A percentile compares a stretch with the other conserved stretches of the same genome.
These are phyloP conservation scores for Bipolaris gigantea DNA, from an alignment of 2,329 filamentous ascomycete genomes.

Conservation along the genomic window DNA sequence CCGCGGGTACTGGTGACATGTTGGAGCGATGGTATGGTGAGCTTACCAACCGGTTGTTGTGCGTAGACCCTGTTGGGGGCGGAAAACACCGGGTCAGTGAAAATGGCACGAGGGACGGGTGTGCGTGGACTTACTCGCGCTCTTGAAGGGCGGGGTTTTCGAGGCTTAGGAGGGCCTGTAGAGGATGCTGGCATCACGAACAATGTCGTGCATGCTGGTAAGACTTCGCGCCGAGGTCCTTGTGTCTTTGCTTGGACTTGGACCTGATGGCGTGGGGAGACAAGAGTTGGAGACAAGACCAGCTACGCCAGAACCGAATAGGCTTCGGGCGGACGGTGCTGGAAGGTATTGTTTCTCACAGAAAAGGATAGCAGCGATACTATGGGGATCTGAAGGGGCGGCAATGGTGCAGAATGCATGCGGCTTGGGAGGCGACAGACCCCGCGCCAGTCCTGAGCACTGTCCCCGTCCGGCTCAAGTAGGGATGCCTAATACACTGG, in stretches of 20 bases:
- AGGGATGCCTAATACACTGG: constrained; percentile 7
- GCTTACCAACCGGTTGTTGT: constrained; percentile 51
- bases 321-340: neutral
- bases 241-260: constrained; percentile 24
- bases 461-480: constrained; percentile 5
- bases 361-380: neutral
- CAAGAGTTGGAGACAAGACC: constrained; percentile 5
- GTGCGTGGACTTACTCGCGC: constrained; percentile 29
- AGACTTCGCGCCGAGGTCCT: constrained; percentile 33
- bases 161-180: constrained; percentile 33
- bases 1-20: neutral
- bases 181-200: constrained; percentile 32
- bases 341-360: neutral
- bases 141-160: constrained; percentile 47
- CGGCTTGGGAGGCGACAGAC: constrained; percentile 5
- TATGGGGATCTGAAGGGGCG: constrained; percentile 1
- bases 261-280: constrained; percentile 8
- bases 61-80: constrained; percentile 40
- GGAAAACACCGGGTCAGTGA: constrained; percentile 1
- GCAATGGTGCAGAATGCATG: constrained; percentile 1
- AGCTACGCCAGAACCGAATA: constrained; percentile 8
- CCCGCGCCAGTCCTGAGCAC: constrained; percentile 10
- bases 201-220: constrained; percentile 25
- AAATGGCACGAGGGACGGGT: neutral
- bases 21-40: constrained; percentile 5